Percentiles rank a stretch among this genome's conserved stretches.
phyloP scores from a whole-genome alignment of 164 flowering plant genomes.

The Buxus sempervirens region DNA sequence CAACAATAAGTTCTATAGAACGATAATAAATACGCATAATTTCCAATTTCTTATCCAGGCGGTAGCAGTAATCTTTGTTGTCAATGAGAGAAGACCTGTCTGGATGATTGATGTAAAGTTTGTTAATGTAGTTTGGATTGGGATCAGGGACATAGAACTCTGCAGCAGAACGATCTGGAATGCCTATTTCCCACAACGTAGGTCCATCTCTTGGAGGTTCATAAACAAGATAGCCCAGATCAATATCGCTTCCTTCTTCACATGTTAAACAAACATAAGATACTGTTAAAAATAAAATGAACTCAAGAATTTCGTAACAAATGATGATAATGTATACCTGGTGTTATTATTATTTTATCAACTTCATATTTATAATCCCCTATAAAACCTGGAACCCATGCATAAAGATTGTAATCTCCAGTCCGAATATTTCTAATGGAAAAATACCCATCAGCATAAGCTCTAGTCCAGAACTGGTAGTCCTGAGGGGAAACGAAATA shows the following conservation, averaged over 20 bases:
- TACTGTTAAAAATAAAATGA: not conserved
- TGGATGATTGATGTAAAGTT: conserved; percentile 19
- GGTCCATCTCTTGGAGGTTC: conserved; percentile 53
- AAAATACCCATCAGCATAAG: conserved; percentile 59
- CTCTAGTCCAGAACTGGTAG: conserved; percentile 78
- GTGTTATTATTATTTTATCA: conserved; percentile 1
- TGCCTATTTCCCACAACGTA: conserved; percentile 67
- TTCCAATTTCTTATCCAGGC: too few relatives aligned
- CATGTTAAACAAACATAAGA: not conserved
- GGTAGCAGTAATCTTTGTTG: too few relatives aligned
- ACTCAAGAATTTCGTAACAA: not conserved
- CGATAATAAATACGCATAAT: too few relatives aligned
- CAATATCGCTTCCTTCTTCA: conserved; percentile 28
- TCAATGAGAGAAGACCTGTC: conserved; percentile 32
- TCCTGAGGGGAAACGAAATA: conserved; percentile 33
- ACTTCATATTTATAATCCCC: conserved; percentile 16
- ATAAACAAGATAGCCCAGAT: conserved; percentile 27
- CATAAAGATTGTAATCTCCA: conserved; percentile 66
- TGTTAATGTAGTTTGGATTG: conserved; percentile 31
- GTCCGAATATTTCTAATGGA: conserved; percentile 40
- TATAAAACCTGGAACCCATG: conserved; percentile 19
- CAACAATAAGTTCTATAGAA: too few relatives aligned
- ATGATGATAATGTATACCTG: conserved; percentile 12
- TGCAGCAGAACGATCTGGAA: conserved; percentile 56
- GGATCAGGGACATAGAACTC: conserved; percentile 59